Conservation (phyloP, 148 eudicot genomes). For the Arctostaphylos glauca region DNA sequence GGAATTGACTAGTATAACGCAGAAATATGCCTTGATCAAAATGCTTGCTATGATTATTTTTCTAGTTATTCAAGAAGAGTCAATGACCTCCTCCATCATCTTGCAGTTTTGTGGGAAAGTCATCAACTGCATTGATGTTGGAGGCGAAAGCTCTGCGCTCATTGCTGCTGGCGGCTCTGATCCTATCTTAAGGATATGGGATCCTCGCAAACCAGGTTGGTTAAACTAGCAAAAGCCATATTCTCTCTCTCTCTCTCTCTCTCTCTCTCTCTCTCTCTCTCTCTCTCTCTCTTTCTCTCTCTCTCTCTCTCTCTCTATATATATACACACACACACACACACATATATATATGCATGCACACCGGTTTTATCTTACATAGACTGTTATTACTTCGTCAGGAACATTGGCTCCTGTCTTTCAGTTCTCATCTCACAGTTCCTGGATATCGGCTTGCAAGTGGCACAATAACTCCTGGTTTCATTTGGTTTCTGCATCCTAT, state of each 20-base stretch:
- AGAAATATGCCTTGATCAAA: not conserved
- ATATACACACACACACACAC: too few species aligned
- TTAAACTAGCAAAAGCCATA: not conserved
- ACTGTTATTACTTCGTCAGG: constrained; percentile 37
- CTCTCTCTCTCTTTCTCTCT: constrained; percentile 12
- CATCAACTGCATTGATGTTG: constrained; percentile 75
- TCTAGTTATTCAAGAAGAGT: not conserved
- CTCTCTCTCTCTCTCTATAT: too few species aligned
- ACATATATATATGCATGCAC: not conserved
- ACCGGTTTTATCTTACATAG: constrained; percentile 14
- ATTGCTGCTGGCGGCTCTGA: constrained; percentile 92
- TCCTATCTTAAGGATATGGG: constrained; percentile 84
- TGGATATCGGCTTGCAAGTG: constrained; percentile 96
- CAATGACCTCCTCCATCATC: not conserved
- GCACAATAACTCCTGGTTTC: constrained; percentile 82
- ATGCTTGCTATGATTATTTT: not conserved
- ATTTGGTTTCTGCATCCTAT: constrained; percentile 79
- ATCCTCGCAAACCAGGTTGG: constrained; percentile 96
- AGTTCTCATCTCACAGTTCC: constrained; percentile 81
- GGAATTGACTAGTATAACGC: not conserved
- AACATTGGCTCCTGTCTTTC: constrained; percentile 72
- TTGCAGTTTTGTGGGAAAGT: constrained; percentile 72
- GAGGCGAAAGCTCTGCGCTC: constrained; percentile 88
- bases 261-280: constrained; percentile 12
- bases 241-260: constrained; percentile 11